Evolutionary conservation across 2,329 filamentous ascomycete genomes (phyloP).

Genomic region (Rutstroemia sp.): DNA sequence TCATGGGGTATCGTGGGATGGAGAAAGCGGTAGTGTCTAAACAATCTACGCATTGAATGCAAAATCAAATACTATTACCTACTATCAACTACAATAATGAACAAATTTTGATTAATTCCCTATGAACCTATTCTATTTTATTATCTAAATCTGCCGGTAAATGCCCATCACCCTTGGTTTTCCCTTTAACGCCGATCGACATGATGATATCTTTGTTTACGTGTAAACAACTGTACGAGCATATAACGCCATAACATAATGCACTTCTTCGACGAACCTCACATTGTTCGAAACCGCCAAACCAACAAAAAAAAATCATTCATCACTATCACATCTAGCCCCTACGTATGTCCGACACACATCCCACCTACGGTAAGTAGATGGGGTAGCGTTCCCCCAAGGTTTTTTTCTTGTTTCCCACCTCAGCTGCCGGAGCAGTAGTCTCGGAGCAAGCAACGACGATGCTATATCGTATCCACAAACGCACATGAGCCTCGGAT

Average conservation of each 20-base stretch:
- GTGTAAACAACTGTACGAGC: not conserved
- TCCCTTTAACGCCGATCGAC: not conserved
- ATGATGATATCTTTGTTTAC: not conserved
- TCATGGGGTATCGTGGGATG: conserved; percentile 9
- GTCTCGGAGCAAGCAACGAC: not conserved
- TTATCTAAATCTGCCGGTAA: not conserved
- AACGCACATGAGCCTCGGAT: not conserved
- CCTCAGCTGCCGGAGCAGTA: no score
- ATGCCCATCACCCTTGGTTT: not conserved
- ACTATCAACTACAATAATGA: not conserved
- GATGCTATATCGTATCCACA: not conserved
- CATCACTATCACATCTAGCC: not conserved
- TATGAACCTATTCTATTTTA: not conserved
- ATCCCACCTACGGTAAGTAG: not conserved
- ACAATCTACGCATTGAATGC: not conserved
- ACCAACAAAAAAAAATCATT: not conserved
- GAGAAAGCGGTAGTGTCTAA: not conserved
- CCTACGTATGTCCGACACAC: not conserved
- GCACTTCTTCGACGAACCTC: not conserved
- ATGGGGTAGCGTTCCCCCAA: not conserved
- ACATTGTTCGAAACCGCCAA: not conserved
- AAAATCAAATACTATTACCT: conserved; percentile 2
- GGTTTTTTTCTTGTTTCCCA: not conserved
- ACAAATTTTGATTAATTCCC: not conserved
- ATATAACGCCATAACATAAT: no score